Percentiles rank a stretch among this genome's conserved stretches.
These are phyloP conservation scores for Penicillium expansum DNA, from an alignment of 2,329 filamentous ascomycete genomes.

Conservation along the genomic window DNA sequence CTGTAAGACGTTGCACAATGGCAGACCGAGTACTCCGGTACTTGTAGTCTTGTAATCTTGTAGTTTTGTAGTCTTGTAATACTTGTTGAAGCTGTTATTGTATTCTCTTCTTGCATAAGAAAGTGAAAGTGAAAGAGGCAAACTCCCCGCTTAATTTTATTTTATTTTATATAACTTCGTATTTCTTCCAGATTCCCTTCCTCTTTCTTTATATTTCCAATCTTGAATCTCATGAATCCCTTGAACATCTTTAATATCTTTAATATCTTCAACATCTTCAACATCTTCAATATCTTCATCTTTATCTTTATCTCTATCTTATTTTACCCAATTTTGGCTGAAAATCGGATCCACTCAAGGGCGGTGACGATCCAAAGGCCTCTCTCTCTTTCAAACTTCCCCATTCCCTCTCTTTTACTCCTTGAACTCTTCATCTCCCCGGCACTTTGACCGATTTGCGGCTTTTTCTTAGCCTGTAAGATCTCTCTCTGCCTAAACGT, in stretches of 20 bases:
- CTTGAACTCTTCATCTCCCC: conserved; percentile 12
- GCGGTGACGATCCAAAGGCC: background rate
- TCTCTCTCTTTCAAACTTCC: background rate
- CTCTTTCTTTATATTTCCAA: too few relatives aligned
- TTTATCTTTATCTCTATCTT: background rate
- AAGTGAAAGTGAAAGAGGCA: background rate
- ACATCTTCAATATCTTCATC: background rate
- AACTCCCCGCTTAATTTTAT: background rate
- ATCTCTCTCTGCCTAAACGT: conserved; percentile 29
- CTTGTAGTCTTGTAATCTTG: background rate
- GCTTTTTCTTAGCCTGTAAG: conserved; percentile 32
- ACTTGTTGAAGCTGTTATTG: background rate
- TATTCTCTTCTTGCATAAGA: background rate
- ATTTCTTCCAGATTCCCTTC: conserved; percentile 11
- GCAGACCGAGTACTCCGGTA: background rate
- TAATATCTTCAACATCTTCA: too few relatives aligned
- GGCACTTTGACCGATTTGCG: conserved; percentile 15
- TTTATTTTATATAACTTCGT: background rate
- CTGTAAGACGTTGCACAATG: background rate
- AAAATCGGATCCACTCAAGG: conserved; percentile 1
- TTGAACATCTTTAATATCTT: conserved; percentile 12
- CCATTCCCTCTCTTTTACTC: background rate
- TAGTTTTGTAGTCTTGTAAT: background rate
- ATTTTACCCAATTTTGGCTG: background rate
- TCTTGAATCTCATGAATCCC: too few relatives aligned